Percentiles rank a stretch among this genome's conserved stretches.
These are phyloP conservation scores for Russula earlei DNA, from an alignment of 768 basidiomycete genomes.

Conservation along the genomic window DNA sequence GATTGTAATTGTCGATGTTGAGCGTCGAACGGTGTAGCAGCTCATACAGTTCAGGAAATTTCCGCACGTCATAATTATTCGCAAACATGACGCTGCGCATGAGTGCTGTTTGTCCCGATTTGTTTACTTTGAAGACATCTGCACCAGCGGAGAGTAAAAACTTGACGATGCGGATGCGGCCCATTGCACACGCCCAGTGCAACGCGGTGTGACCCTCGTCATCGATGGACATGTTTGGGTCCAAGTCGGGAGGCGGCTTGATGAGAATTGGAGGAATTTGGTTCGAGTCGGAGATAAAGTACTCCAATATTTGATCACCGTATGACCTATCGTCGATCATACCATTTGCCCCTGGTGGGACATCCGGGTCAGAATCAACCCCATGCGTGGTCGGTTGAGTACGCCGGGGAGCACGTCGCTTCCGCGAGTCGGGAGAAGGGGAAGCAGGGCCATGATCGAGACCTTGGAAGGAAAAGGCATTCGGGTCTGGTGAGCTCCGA, in stretches of 20 bases:
- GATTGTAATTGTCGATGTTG: slow-evolving; percentile 96
- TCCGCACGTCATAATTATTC: slow-evolving; percentile 98
- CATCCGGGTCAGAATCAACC: slow-evolving; percentile 37
- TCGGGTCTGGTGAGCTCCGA: slow-evolving; percentile 44
- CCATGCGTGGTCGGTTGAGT: slow-evolving; percentile 33
- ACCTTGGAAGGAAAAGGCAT: slow-evolving; percentile 32
- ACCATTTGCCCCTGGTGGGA: slow-evolving; percentile 33
- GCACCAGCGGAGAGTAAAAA: slow-evolving; percentile 88
- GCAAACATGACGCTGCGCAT: slow-evolving; percentile 99
- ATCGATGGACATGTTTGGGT: slow-evolving; percentile 93
- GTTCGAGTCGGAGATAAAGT: slow-evolving; percentile 95
- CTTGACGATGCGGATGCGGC: slow-evolving; percentile 91
- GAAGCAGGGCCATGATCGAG: slow-evolving; percentile 32
- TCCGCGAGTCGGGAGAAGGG: slow-evolving; percentile 30
- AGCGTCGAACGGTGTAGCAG: slow-evolving; percentile 95
- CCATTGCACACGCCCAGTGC: slow-evolving; percentile 99
- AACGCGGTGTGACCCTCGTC: slow-evolving; percentile 96
- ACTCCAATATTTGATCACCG: slow-evolving; percentile 93
- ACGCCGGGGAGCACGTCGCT: slow-evolving; percentile 40
- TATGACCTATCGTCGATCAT: slow-evolving; percentile 57
- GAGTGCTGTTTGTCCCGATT: slow-evolving; percentile 89
- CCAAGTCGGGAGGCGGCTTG: slow-evolving; percentile 81
- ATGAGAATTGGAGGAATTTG: slow-evolving; percentile 84
- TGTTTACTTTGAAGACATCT: slow-evolving; percentile 95
- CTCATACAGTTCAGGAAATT: slow-evolving; percentile 96